Conservation (phyloP, 2,329 filamentous ascomycete genomes). For the Cyclaneusma minus region DNA sequence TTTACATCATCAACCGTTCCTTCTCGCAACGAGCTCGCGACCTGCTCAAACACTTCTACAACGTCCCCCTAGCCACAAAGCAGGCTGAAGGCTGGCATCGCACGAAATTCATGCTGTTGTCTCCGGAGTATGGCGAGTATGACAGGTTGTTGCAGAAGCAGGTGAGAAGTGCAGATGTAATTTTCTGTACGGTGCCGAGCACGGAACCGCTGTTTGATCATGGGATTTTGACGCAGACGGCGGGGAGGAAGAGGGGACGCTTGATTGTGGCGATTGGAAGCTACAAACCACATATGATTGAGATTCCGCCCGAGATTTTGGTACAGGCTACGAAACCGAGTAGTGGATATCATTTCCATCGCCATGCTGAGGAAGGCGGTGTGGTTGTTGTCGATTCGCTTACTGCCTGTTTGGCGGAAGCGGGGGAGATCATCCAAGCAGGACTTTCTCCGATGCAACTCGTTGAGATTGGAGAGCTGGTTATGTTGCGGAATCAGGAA, state of each 20-base stretch:
- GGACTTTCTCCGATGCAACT: constrained; percentile 58
- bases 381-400: constrained; percentile 62
- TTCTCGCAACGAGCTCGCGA: constrained; percentile 42
- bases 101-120: constrained; percentile 53
- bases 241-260: constrained; percentile 53
- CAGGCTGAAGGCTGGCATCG: constrained; percentile 44
- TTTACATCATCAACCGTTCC: constrained; percentile 70
- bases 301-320: constrained; percentile 66
- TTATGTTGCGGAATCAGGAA: too few relatives aligned
- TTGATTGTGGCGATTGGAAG: constrained; percentile 61
- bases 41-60: constrained; percentile 32
- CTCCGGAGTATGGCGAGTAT: constrained; percentile 55
- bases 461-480: constrained; percentile 75
- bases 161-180: constrained; percentile 57
- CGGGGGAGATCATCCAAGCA: constrained; percentile 74
- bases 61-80: constrained; percentile 27
- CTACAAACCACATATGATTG: constrained; percentile 59
- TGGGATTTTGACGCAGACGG: constrained; percentile 53
- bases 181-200: constrained; percentile 81
- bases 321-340: constrained; percentile 44
- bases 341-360: constrained; percentile 46
- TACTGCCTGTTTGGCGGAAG: constrained; percentile 64
- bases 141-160: constrained; percentile 52
- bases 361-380: constrained; percentile 45
- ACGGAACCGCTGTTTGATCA: constrained; percentile 60